Percentiles rank a stretch among this genome's conserved stretches.
These are phyloP conservation scores for Moricandia moricandioides DNA, from an alignment of 345 rosid genomes.

Conservation along the genomic window DNA sequence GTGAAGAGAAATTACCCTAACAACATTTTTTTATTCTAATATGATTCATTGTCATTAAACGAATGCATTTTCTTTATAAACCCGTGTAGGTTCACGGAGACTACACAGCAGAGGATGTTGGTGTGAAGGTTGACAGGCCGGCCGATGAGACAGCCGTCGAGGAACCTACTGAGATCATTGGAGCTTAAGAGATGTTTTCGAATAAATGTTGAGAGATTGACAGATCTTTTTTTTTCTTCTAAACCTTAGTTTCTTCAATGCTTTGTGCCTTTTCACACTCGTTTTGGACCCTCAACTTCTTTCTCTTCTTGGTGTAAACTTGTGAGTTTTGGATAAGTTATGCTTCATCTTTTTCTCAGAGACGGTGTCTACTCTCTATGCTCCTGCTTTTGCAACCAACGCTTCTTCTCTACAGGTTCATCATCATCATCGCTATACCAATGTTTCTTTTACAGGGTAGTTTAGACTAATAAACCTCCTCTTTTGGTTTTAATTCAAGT, in stretches of 20 bases:
- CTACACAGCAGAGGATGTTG: slow-evolving; percentile 69
- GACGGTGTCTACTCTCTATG: neutral
- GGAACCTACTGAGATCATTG: slow-evolving; percentile 55
- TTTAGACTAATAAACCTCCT: neutral
- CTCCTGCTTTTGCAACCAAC: neutral
- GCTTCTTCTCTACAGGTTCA: neutral
- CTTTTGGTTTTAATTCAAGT: too few species aligned
- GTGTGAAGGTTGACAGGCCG: slow-evolving; percentile 75
- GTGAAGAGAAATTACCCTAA: slow-evolving; percentile 23
- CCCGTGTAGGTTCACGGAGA: slow-evolving; percentile 76
- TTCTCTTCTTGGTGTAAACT: slow-evolving; percentile 5
- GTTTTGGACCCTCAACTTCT: neutral
- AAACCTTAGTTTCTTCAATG: slow-evolving; percentile 10
- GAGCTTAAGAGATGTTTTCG: slow-evolving; percentile 42
- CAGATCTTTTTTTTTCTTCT: neutral
- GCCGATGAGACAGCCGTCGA: slow-evolving; percentile 71
- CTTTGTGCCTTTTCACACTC: slow-evolving; percentile 8
- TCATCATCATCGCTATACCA: neutral
- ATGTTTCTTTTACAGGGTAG: neutral
- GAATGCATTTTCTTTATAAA: neutral
- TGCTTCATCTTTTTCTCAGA: neutral
- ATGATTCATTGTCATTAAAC: neutral
- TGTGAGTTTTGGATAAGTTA: slow-evolving; percentile 29
- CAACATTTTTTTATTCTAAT: neutral
- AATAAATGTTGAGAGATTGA: neutral